Base-by-base conservation (phyloP, 2,329 filamentous ascomycete species). In the Diaporthe amygdali region DNA sequence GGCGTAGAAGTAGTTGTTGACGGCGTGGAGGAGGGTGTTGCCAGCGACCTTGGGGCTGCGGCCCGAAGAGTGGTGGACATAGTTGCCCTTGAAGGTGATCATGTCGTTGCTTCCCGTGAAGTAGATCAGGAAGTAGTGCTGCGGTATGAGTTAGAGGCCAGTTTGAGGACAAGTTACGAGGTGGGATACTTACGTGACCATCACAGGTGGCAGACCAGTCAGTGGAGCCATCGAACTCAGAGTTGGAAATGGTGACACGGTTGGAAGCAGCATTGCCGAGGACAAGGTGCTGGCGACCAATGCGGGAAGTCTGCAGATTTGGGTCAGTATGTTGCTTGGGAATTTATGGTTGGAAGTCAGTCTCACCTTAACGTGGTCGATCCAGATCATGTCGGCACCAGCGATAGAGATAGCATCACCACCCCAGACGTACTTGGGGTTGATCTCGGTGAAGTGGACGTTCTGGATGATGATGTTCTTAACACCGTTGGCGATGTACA, bases 381-480 rank as follows among this genome's bases (percentile, higher is more conserved):
- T 70, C 72, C 70, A 73, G 49, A 73, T 55, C 70, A 71, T 20
- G 46, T 72, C 72, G 20, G 82, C 78, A 46, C 82, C 79, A 70
- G 87, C 81, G 7, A 90, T 78, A 49, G 86, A 88, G 76, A 90
- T 87, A 51, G 85, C 88, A 77, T 90, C 88, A 68, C 88, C 88
- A 69, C 88, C 88, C 88, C 88, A 90, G 75, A 90, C 87, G 76
- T 88, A 88, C 77, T 87, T 76, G 15, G 87, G 84, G 82, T 90
- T 90, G 67, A 90, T 80, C 66, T 87, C 81, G 66, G 86, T 88
- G 76, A 89, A 83, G 68, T 85, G 83, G 70, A 89, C 80, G 79
- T 88, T 90, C 82, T 89, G 89, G 79, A 91, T 86, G 76, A 91
- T 91, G 77, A 92, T 80, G 78, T 91, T 90, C 77, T 78, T 84